These are phyloP conservation scores for Sporothrix phasma DNA, from an alignment of 2,329 filamentous ascomycete genomes.

Conservation along the genomic window DNA sequence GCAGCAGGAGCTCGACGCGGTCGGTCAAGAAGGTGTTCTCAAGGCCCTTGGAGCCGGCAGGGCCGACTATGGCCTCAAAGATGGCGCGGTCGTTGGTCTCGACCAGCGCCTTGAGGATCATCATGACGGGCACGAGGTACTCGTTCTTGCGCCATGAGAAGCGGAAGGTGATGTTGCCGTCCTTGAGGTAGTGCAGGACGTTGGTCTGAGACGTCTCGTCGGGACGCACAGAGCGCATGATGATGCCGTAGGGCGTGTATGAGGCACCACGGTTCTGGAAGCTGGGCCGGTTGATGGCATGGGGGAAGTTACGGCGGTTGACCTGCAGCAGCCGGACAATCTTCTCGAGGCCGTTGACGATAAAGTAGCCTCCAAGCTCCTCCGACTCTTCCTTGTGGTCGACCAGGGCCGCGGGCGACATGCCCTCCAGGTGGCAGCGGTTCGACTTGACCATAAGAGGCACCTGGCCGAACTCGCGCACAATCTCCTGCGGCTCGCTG, in stretches of 20 bases:
- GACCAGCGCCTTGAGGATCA: constrained; percentile 89
- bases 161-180: constrained; percentile 92
- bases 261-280: constrained; percentile 78
- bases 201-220: constrained; percentile 98
- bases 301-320: constrained; percentile 84
- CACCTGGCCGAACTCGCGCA: constrained; percentile 76
- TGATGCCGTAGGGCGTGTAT: constrained; percentile 84
- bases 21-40: constrained; percentile 91
- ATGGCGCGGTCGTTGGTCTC: constrained; percentile 97
- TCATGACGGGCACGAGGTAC: constrained; percentile 90
- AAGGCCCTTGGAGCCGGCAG: constrained; percentile 62
- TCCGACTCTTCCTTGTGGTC: constrained; percentile 89
- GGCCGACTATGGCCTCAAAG: constrained; percentile 83
- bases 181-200: constrained; percentile 86
- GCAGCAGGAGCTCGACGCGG: constrained; percentile 79
- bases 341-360: constrained; percentile 97
- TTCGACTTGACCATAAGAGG: constrained; percentile 95
- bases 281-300: constrained; percentile 85
- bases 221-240: constrained; percentile 85
- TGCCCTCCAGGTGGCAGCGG: constrained; percentile 78
- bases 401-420: constrained; percentile 73
- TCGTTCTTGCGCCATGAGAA: constrained; percentile 98
- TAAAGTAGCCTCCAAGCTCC: constrained; percentile 91
- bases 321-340: constrained; percentile 87
- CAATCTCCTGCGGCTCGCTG: constrained; percentile 71